Percentiles rank a stretch among this genome's conserved stretches.
Evolutionary conservation across 2,329 filamentous ascomycete species (phyloP).

Genomic region (Thielaviopsis punctulata): DNA sequence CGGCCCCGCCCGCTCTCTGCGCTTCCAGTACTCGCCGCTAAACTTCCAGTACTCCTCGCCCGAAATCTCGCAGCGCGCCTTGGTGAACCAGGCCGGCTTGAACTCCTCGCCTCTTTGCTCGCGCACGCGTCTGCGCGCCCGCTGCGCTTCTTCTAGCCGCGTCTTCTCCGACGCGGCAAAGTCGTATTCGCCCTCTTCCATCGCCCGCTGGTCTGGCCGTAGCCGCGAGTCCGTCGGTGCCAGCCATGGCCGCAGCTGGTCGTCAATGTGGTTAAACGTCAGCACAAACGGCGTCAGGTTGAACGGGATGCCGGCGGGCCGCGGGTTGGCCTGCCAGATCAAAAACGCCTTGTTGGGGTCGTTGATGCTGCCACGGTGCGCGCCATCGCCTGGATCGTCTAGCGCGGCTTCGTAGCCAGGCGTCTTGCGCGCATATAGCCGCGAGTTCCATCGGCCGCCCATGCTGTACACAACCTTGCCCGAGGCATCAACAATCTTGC

Average conservation of each 20-base stretch:
- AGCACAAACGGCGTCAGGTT: slow-evolving; percentile 93
- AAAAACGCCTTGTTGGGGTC: slow-evolving; percentile 66
- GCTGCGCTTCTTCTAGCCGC: slow-evolving; percentile 79
- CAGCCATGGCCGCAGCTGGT: slow-evolving; percentile 58
- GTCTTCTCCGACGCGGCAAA: slow-evolving; percentile 88
- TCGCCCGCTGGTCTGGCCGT: slow-evolving; percentile 84
- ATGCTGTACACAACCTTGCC: slow-evolving; percentile 79
- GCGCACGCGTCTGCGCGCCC: slow-evolving; percentile 52
- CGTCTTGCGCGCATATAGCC: slow-evolving; percentile 83
- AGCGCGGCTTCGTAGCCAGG: slow-evolving; percentile 71
- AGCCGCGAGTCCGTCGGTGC: slow-evolving; percentile 90
- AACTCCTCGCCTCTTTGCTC: slow-evolving; percentile 73
- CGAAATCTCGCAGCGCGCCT: slow-evolving; percentile 55
- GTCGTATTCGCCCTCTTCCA: slow-evolving; percentile 98
- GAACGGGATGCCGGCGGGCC: slow-evolving; percentile 78
- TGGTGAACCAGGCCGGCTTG: slow-evolving; percentile 67
- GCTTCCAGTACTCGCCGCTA: slow-evolving; percentile 74
- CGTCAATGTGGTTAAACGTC: slow-evolving; percentile 80
- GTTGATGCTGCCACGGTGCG: slow-evolving; percentile 34
- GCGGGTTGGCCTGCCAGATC: slow-evolving; percentile 76
- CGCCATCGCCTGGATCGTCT: slow-evolving; percentile 34
- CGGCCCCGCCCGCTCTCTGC: slow-evolving; percentile 46
- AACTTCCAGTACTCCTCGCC: slow-evolving; percentile 86
- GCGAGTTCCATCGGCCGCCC: slow-evolving; percentile 93
- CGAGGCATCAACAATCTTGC: slow-evolving; percentile 63